Evolutionary conservation across 768 basidiomycete species (phyloP).

Genomic region (Trametopsis cervina): DNA sequence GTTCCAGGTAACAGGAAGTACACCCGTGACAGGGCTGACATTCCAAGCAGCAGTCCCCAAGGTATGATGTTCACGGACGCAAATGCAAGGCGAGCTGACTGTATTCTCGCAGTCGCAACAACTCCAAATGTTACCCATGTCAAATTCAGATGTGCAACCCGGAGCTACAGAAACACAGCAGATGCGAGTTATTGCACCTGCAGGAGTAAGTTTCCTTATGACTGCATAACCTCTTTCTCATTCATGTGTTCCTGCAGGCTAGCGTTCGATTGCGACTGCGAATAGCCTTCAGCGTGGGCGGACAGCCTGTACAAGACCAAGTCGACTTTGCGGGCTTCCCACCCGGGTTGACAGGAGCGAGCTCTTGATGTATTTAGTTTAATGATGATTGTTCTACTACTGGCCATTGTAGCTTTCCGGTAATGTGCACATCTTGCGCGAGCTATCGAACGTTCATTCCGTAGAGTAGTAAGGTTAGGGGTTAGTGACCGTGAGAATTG

Average conservation of each 20-base stretch:
- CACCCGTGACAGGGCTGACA: slow-evolving; percentile 56
- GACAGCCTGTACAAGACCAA: slow-evolving; percentile 70
- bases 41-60: slow-evolving; percentile 99
- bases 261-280: slow-evolving; percentile 80
- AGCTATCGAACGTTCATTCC: neutral
- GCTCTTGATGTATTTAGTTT: slow-evolving; percentile 3
- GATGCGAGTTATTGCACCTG: slow-evolving; percentile 85
- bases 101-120: slow-evolving; percentile 88
- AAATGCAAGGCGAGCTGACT: neutral
- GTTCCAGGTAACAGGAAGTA: slow-evolving; percentile 64
- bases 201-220: slow-evolving; percentile 56
- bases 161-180: slow-evolving; percentile 89
- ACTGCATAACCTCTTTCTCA: too few species aligned
- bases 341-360: slow-evolving; percentile 50
- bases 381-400: neutral
- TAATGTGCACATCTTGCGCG: neutral
- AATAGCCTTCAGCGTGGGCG: slow-evolving; percentile 67
- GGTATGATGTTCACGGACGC: too few species aligned
- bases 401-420: neutral
- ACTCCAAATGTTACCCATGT: slow-evolving; percentile 97
- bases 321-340: slow-evolving; percentile 93
- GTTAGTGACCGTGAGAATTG: neutral
- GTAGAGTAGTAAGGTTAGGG: neutral
- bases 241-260: slow-evolving; percentile 42
- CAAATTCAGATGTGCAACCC: slow-evolving; percentile 69